Evolutionary conservation across 1,284 basidiomycete genomes (phyloP), one percentile per base, ranked within the genome.

Genomic region (Irpex sp.): DNA sequence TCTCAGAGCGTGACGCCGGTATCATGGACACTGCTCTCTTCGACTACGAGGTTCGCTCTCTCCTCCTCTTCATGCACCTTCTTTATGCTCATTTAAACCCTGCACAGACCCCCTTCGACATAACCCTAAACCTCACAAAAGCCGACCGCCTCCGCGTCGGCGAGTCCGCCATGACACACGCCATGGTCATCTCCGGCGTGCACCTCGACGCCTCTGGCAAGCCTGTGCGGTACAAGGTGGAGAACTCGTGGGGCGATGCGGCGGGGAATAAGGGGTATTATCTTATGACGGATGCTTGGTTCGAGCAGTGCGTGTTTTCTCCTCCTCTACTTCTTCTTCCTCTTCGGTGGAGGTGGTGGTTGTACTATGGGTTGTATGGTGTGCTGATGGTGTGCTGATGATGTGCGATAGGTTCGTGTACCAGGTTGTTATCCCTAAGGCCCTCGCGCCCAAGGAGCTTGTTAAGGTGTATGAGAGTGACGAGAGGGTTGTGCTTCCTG

Each of bases 181-280:
- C 93, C 4, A 94, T 94, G 93, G 93, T 95, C 57, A 94, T 97
- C 70, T 89, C 90, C 19, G 94, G 85, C 19, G 94, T 95, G n/a
- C 94, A 96, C 72, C 77, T 97, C 59, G 92, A 95, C 70, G 77
- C 77, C 37, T 74, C 77, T 0, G 93, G 93, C 55, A 85, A 85
- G 61, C 88, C 94, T 1, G 77, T 95, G 36, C 82, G 94, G 10
- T 98, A 93, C 83, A 91, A 94, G 75, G 92, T 98, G 10, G 95
- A 98, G 81, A 98, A 98, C 78, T 91, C 87, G 8, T 98, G 96
- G 96, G 91, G 93, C 23, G 84, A 87, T n/a, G 78, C 78, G 0
- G 82, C 80, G 0, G 93, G 96, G 19, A 82, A 93, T 66, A 88
- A 94, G 68, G 96, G 94, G 2, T 98, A 88, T 77, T 95, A 92